Evolutionary conservation across 768 basidiomycete genomes (phyloP), one percentile per base, ranked within the genome.

Genomic region (Megacollybia marginata): DNA sequence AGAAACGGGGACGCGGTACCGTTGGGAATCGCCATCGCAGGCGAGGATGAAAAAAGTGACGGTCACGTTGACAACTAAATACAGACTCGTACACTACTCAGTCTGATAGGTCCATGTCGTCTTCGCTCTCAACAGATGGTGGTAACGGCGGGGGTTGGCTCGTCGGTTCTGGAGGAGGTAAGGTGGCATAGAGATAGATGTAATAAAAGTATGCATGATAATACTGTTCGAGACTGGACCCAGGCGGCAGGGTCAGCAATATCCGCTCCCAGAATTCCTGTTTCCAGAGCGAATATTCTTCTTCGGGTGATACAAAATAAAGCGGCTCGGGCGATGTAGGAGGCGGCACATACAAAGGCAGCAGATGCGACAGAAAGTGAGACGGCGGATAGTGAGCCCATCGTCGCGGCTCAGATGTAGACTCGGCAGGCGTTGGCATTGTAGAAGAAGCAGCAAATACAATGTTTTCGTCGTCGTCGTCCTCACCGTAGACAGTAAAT

Each of bases 371-470:
- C 4, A 76, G 75, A 57, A 88, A 88, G 52, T 79, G 72, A 9
- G 73, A 72, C 34, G 69, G 61, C 4, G 84, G 81, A 56, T 83
- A 88, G 33, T 52, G 59, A 10, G 82, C 86, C 86, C 87, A 88
- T 47, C 84, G 72, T 33, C 56, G 61, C 11, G 50, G 51, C 32
- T 49, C 18, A 34, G 40, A 38, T 35, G 52, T 42, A 13, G 51
- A 12, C 23, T 28, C 23, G 6, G 23, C 23, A 28, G 6, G 23
- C 4, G 23, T 28, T 28, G 23, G 38, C 18, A 8, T 18, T 40
- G 38, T 2, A 40, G 38, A 40, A 40, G 38, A 40, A 32, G 44
- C 33, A 48, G 36, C 50, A 32, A 48, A 46, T 5, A 54, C 48
- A 42, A 52, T 10, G 13, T 46, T 28, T 28, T 52, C 47, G 19